Evolutionary conservation across 169 alveolate genomes (phyloP).

Genomic region (Babesia ovis): DNA sequence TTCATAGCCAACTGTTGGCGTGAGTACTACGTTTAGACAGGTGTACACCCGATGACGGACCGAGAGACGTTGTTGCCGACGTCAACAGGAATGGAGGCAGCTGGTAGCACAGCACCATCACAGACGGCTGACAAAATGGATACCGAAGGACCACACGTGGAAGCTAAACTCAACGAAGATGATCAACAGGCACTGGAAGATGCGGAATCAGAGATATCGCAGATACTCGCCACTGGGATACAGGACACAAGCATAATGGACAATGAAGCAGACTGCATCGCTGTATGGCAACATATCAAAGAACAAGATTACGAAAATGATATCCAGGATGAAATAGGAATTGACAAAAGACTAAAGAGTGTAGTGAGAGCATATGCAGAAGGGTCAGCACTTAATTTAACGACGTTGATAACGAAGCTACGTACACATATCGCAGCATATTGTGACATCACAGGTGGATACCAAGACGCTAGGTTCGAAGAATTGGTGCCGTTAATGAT

Average conservation of each 20-base stretch:
- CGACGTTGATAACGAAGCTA: constrained; percentile 23
- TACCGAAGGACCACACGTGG: too few relatives aligned
- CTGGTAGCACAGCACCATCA: too few relatives aligned
- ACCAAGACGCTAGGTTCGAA: constrained; percentile 15
- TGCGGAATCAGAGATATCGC: constrained; percentile 61
- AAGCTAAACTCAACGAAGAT: constrained; percentile 9
- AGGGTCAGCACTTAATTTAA: constrained; percentile 41
- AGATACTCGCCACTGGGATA: constrained; percentile 48
- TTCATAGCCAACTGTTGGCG: too few relatives aligned
- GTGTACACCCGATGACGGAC: too few relatives aligned
- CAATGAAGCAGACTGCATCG: constrained; percentile 31
- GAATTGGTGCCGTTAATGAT: constrained; percentile 33
- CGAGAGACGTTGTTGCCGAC: too few relatives aligned
- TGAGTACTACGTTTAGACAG: too few relatives aligned
- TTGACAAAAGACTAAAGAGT: constrained; percentile 40
- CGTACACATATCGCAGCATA: constrained; percentile 6
- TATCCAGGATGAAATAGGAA: constrained; percentile 42
- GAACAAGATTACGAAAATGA: neutral
- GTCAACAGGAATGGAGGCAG: too few relatives aligned
- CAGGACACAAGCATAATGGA: constrained; percentile 65
- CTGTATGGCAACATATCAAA: constrained; percentile 45
- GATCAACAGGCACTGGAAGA: constrained; percentile 20
- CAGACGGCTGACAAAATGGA: too few relatives aligned
- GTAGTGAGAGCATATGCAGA: constrained; percentile 58
- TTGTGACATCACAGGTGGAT: neutral